phyloP scores from a whole-genome alignment of 2,329 filamentous ascomycete genomes.

The Magnaporthiopsis poae region DNA sequence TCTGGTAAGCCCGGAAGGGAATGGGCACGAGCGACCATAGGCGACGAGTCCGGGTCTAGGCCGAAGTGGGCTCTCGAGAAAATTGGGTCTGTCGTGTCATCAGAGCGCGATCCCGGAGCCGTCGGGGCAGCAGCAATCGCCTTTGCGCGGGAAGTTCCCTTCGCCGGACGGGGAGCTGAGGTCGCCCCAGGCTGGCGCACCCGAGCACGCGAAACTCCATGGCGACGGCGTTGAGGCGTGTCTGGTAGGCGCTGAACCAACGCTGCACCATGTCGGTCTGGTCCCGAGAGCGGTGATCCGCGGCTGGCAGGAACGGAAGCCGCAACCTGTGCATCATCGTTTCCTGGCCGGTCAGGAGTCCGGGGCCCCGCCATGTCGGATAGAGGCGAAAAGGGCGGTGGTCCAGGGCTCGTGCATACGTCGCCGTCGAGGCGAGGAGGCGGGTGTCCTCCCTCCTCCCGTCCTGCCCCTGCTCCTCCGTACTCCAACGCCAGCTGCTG shows the following conservation, averaged over 20 bases:
- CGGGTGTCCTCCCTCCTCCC: background rate
- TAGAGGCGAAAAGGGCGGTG: background rate
- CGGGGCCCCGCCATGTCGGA: background rate
- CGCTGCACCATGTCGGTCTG: too few relatives aligned
- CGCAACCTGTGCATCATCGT: background rate
- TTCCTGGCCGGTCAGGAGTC: background rate
- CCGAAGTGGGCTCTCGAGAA: background rate
- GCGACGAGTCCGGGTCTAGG: background rate
- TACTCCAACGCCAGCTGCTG: background rate
- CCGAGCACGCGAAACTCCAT: background rate
- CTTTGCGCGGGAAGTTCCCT: background rate
- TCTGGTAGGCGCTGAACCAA: background rate
- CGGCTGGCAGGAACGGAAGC: background rate
- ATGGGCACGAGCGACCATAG: background rate
- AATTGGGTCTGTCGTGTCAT: background rate
- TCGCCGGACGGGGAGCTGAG: background rate
- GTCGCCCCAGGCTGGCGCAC: background rate
- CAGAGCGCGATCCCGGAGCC: background rate
- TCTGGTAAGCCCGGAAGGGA: background rate
- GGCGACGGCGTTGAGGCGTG: background rate
- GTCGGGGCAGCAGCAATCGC: background rate
- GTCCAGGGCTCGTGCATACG: background rate
- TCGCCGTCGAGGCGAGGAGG: background rate
- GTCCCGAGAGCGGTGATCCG: too few relatives aligned
- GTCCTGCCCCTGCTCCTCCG: background rate